phyloP scores from a whole-genome alignment of 192 early-diverging fungal genomes.

The Mortierella alpina region DNA sequence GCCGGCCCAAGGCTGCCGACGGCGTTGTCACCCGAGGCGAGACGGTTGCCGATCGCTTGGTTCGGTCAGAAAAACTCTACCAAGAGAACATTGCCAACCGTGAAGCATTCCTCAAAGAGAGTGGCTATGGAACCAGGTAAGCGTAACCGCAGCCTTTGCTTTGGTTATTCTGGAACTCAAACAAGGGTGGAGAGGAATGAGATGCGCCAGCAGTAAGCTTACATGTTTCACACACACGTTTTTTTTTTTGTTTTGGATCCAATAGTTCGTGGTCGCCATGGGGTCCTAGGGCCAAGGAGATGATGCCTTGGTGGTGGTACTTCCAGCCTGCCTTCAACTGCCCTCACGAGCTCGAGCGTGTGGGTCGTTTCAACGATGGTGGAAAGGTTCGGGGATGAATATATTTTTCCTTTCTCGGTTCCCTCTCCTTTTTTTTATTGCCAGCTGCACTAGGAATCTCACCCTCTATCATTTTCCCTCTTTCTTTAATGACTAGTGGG shows the following conservation, averaged over 20 bases:
- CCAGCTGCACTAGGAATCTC: background rate
- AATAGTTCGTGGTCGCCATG: background rate
- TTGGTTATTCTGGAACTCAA: background rate
- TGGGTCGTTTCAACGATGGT: slow-evolving; percentile 16
- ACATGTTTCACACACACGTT: background rate
- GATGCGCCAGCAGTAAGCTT: background rate
- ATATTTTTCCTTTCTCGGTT: background rate
- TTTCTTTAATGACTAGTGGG: background rate
- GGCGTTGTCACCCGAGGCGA: background rate
- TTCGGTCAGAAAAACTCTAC: background rate
- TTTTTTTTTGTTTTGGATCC: background rate
- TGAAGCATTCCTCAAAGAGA: background rate
- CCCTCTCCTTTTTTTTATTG: background rate
- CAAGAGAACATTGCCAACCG: background rate
- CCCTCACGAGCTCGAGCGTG: slow-evolving; percentile 13
- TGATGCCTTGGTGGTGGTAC: slow-evolving; percentile 18
- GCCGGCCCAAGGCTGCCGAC: background rate
- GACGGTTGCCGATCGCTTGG: background rate
- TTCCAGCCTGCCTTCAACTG: slow-evolving; percentile 23
- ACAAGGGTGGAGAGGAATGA: background rate
- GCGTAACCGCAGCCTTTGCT: background rate
- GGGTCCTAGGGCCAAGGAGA: background rate
- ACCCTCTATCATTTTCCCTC: background rate
- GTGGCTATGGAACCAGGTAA: background rate
- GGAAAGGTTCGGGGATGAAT: background rate